These are phyloP conservation scores for Fagopyrum homotropicum DNA, from an alignment of 148 eudicot species.

Conservation along the genomic window DNA sequence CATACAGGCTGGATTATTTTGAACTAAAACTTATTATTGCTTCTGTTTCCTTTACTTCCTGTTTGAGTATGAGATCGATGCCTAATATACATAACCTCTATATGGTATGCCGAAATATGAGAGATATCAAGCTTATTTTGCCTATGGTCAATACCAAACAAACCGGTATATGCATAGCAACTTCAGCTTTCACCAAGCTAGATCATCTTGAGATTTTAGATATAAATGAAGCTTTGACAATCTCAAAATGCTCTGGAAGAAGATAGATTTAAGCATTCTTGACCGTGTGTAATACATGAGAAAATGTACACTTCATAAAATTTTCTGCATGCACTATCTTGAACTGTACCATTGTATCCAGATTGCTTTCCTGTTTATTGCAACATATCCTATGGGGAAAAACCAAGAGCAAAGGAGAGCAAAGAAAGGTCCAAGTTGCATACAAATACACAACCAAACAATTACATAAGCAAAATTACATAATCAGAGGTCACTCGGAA, in stretches of 20 bases:
- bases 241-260: not conserved
- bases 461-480: not conserved
- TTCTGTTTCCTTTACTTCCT: not conserved
- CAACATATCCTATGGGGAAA: too few species aligned
- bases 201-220: not conserved
- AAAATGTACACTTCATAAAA: too few species aligned
- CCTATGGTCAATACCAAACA: too few species aligned
- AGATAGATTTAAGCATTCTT: not conserved
- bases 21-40: not conserved
- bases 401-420: too few species aligned
- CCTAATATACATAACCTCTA: not conserved
- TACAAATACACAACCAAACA: not conserved
- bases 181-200: not conserved
- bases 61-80: not conserved
- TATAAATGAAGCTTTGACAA: not conserved
- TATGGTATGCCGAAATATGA: not conserved
- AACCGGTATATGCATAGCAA: not conserved
- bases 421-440: not conserved
- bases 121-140: too few species aligned
- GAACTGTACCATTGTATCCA: too few species aligned
- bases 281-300: too few species aligned
- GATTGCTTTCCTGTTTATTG: too few species aligned
- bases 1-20: not conserved
- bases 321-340: too few species aligned
- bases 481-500: not conserved